phyloP scores from a whole-genome alignment of 352 stramenopile genomes.

The Aphanomyces astaci region DNA sequence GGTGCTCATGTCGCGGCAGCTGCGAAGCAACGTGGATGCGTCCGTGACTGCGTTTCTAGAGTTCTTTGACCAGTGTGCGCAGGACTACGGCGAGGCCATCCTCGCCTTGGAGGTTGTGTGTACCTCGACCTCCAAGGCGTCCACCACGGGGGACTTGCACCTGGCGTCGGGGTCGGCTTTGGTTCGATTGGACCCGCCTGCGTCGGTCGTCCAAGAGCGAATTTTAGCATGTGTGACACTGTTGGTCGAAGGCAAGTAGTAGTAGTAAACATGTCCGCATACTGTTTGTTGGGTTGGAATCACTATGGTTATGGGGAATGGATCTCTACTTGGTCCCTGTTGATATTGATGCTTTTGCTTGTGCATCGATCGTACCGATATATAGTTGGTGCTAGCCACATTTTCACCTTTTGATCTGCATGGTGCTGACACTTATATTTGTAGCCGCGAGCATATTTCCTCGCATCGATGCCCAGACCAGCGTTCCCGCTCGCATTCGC shows the following conservation, averaged over 20 bases:
- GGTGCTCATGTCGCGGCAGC: conserved; percentile 86
- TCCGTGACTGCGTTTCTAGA: conserved; percentile 62
- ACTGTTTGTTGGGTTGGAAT: neutral
- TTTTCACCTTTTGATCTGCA: too few relatives aligned
- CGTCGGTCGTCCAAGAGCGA: conserved; percentile 48
- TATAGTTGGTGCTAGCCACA: too few relatives aligned
- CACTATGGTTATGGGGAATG: conserved; percentile 14
- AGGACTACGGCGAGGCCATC: conserved; percentile 40
- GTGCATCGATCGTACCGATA: too few relatives aligned
- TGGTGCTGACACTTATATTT: too few relatives aligned
- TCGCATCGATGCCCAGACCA: conserved; percentile 80
- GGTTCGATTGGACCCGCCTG: conserved; percentile 39
- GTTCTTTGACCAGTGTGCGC: conserved; percentile 73
- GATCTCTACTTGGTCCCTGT: too few relatives aligned
- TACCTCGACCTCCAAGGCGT: conserved; percentile 28
- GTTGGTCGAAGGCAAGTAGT: conserved; percentile 46
- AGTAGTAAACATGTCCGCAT: too few relatives aligned
- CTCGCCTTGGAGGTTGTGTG: conserved; percentile 36
- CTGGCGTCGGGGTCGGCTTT: neutral
- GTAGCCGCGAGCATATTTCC: conserved; percentile 74
- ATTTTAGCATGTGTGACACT: conserved; percentile 51
- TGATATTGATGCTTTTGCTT: too few relatives aligned
- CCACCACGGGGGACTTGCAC: neutral
- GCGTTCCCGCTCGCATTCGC: conserved; percentile 51
- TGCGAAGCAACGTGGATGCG: conserved; percentile 77